Evolutionary conservation across 1,284 basidiomycete genomes (phyloP), one percentile per base, ranked within the genome.

Genomic region (Agroathelia rolfsii): DNA sequence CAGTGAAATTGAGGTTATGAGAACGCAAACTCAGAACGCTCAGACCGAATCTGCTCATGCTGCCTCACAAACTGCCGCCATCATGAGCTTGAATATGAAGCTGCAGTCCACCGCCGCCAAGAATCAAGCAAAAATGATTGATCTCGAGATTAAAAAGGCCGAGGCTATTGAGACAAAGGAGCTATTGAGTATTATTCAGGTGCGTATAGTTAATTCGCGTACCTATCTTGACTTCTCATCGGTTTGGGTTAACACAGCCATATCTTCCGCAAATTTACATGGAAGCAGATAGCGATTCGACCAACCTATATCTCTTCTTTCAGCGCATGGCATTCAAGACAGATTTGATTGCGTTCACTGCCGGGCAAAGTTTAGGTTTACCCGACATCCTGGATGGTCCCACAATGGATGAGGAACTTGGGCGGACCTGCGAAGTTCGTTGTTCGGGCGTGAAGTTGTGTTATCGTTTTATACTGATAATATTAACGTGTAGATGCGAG

Each of bases 11-110:
- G 86, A 93, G 33, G 56, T 59, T 6, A 66, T 95, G 4, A 82
- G 89, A 13, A 59, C 79, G 6, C 80, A 88, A 51, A 88, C 89
- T 10, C 83, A 87, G 48, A 79, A 75, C 0, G 86, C 85, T 3
- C 83, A 88, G 46, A 69, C 72, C 29, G 83, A 92, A 51, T 84
- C 84, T 5, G 81, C 79, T 3, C 74, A 72, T 10, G 66, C 83
- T 43, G 66, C 74, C 36, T 72, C 83, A 24, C 75, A 92, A 62
- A 72, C 81, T 28, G 69, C 89, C 35, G 73, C 82, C 39, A 80
- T 95, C 62, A 77, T 95, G 66, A 89, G 88, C 33, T 64, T 94
- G 37, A 95, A 95, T 51, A 68, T 94, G 53, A 94, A 88, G 53
- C 69, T 96, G 3, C 90, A 96, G 53, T 85, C 83, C 1, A 73